Evolutionary conservation across 2,329 filamentous ascomycete species (phyloP).

Genomic region (Trichoderma harzianum): DNA sequence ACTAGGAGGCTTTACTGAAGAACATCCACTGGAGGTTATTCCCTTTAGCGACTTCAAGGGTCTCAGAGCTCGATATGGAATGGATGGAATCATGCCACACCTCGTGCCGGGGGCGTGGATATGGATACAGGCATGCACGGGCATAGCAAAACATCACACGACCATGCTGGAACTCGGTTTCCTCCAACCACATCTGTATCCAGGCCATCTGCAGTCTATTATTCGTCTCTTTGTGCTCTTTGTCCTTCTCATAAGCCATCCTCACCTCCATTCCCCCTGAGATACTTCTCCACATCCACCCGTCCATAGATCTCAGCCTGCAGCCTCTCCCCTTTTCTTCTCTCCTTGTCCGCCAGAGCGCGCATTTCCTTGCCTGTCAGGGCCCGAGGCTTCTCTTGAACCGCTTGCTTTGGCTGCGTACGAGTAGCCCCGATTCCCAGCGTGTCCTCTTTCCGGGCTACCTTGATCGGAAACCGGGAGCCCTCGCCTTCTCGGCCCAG

Average conservation of each 20-base stretch:
- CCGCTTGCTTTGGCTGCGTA: conserved; percentile 40
- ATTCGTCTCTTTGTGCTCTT: not conserved
- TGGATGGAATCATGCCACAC: not conserved
- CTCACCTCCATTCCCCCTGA: conserved; percentile 45
- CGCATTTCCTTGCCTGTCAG: conserved; percentile 53
- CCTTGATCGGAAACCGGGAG: conserved; percentile 71
- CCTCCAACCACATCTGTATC: not conserved
- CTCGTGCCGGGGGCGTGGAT: not conserved
- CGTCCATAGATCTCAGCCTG: conserved; percentile 69
- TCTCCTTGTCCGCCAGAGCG: conserved; percentile 46
- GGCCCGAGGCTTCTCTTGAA: conserved; percentile 55
- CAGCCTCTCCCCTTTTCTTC: conserved; percentile 59
- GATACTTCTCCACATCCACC: conserved; percentile 72
- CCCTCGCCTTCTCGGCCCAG: conserved; percentile 70
- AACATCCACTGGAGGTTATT: not conserved
- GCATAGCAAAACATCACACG: not conserved
- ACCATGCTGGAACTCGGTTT: not conserved
- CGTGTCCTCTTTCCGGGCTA: conserved; percentile 67
- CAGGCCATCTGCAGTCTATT: not conserved
- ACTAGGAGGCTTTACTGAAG: conserved; percentile 1
- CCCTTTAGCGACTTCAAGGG: not conserved
- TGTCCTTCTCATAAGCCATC: conserved; percentile 16
- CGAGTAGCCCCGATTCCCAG: conserved; percentile 64
- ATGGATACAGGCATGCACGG: not conserved
- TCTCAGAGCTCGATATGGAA: not conserved